Base-by-base conservation (phyloP, 495 filamentous ascomycete genomes). In the Penicillium ochrochloron region DNA sequence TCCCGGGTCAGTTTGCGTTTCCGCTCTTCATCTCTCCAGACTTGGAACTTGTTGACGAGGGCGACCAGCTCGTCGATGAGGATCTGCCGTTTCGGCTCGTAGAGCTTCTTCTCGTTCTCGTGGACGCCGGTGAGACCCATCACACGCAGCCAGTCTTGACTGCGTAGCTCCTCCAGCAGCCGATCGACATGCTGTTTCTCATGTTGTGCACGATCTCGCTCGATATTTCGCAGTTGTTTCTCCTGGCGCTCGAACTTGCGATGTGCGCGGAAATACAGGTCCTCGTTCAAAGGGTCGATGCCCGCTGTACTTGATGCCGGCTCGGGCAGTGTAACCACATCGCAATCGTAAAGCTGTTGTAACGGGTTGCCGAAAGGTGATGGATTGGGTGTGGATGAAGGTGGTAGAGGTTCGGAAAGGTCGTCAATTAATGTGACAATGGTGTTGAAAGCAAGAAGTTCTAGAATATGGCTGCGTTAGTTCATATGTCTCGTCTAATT, bases 91-190 rank as follows among this genome's bases (percentile, higher is more conserved):
- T 96, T 94, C 39, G 90, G 89, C 71, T 97, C 93, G 74, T 91
- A 97, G 48, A 87, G 86, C 69, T 90, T 95, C 78, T 89, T 92
- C 60, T 90, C 90, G 53, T 83, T 84, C 66, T 96, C 94, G 10
- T 93, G 92, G 25, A 93, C 86, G 12, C 91, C 90, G 55, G 86
- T 91, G 50, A 98, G 88, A n/a, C 95, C 95, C 89, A 99, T 94
- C 2, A 92, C 83, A 59, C 91, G 89, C 60, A 97, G 80, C 95
- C 95, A 99, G 71, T 97, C 95, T 41, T 87, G 89, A n/a, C 94
- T 88, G 71, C 90, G 88, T 5, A 99, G 84, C 42, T 92, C 92
- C 52, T 95, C 92, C 41, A 97, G 84, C 41, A 97, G 81, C 9
- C 93, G 85, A 58, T 95, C 91, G 41, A 97, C 85, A 67, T 94